Base-by-base conservation (phyloP, 1,284 basidiomycete genomes). In the Pseudozyma tsukubaensis region DNA sequence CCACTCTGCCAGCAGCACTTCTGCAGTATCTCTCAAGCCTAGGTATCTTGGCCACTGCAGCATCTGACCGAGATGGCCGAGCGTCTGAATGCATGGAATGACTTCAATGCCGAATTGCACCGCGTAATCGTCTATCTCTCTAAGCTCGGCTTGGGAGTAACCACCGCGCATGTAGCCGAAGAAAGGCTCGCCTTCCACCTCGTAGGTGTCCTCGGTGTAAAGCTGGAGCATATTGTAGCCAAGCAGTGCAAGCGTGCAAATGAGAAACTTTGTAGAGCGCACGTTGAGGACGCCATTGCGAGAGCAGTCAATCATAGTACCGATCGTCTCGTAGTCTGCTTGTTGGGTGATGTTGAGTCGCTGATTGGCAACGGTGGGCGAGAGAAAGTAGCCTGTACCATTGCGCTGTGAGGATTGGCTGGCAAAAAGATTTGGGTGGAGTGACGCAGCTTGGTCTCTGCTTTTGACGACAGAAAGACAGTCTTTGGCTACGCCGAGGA, bases 261-360 rank as follows among this genome's bases (percentile, higher is more conserved):
- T 53, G 13, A 85, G 63, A 36, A 72, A 81, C 51, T 84, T 81
- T 36, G 81, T 75, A 10, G 75, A 68, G 6, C 67, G 66, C 4
- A 82, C 72, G 21, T 72, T 79, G 50, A 86, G 73, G 0, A 86
- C 85, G 14, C 85, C 85, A 49, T 86, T 86, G 10, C 85, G 68
- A 34, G 82, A 84, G 55, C 85, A 85, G 68, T 86, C 85, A 49
- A 86, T 82, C 85, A 86, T 85, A 53, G 84, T 82, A 4, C 85
- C 81, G n/a, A 83, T 59, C 9, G 74, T 81, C 10, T 71, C 55
- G 59, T 79, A 82, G 50, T 71, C 60, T 4, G 69, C 54, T 6
- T 36, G 60, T 29, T 78, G 67, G 5, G 29, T 42, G n/a, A 61
- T 29, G 51, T 74, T 74, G 52, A 74, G 67, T 4, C 54, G 47